A percentile compares a stretch with the other conserved stretches of the same genome.
Evolutionary conservation across 257 asterid species (phyloP).

Genomic region (Nicotiana tabacum): DNA sequence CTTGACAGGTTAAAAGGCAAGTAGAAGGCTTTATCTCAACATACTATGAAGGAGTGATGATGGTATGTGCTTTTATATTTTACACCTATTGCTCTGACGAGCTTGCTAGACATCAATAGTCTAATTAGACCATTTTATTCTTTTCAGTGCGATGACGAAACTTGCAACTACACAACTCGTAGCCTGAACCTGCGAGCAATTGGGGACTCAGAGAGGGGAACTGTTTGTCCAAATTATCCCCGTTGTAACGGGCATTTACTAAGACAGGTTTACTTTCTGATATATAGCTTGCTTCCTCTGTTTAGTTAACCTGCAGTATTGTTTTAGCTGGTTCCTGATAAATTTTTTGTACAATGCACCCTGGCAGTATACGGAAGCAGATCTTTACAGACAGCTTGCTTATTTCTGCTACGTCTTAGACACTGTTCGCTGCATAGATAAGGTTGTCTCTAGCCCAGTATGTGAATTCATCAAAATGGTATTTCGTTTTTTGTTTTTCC

Average conservation of each 20-base stretch:
- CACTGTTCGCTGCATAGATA: constrained; percentile 66
- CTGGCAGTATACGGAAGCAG: constrained; percentile 73
- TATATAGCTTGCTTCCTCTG: not conserved
- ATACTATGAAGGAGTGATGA: constrained; percentile 81
- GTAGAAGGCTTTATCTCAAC: constrained; percentile 65
- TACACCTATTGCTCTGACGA: constrained; percentile 15
- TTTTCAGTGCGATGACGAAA: constrained; percentile 90
- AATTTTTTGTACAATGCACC: constrained; percentile 7
- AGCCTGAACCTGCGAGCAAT: constrained; percentile 69
- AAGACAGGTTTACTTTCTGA: constrained; percentile 51
- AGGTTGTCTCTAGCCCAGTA: constrained; percentile 34
- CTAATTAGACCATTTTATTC: not conserved
- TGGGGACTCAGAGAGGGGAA: constrained; percentile 82
- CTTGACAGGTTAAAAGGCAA: constrained; percentile 76
- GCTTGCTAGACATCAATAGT: constrained; percentile 1
- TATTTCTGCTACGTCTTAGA: constrained; percentile 76
- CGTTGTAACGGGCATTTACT: constrained; percentile 73
- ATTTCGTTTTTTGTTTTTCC: not conserved
- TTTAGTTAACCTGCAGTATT: not conserved
- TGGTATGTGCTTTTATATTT: constrained; percentile 41
- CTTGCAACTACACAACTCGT: constrained; percentile 77
- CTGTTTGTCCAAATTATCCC: constrained; percentile 91
- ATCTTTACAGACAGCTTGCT: constrained; percentile 80
- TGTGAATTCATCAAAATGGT: not conserved
- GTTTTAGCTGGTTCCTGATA: constrained; percentile 16